Evolutionary conservation across 352 stramenopile species (phyloP), one percentile per base, ranked within the genome.

Genomic region (Achlya hypogyna): DNA sequence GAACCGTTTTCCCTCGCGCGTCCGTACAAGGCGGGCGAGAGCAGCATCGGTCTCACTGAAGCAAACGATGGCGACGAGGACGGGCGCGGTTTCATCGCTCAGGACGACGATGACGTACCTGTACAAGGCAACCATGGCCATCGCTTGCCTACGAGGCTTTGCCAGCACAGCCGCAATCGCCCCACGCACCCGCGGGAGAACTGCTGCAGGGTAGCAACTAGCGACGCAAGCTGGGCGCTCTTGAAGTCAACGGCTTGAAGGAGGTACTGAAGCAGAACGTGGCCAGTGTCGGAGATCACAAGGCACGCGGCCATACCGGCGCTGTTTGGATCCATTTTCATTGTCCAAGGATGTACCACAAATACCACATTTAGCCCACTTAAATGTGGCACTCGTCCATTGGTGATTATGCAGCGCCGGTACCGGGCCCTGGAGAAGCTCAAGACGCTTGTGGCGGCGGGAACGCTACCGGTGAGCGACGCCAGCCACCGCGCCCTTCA

Each of bases 141-240:
- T 47, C 8, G 28, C 16, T 29, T 56, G 51, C 27, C 60, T 67
- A 58, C 20, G n/a, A n/a, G n/a, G n/a, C n/a, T n/a, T n/a, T n/a
- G n/a, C n/a, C n/a, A n/a, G n/a, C n/a, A n/a, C n/a, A n/a, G n/a
- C n/a, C n/a, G n/a, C n/a, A n/a, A n/a, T n/a, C n/a, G n/a, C n/a
- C n/a, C n/a, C n/a, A n/a, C n/a, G n/a, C n/a, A 67, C 60, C 60
- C 60, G 22, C 59, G 60, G 10, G 40, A 59, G 38, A 67, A 67
- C 34, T 67, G 60, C 43, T 67, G 60, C 10, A 67, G 32, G 22
- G 60, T 67, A 20, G 60, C 60, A 12, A 58, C 60, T 29, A 67
- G 60, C 18, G 60, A 67, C 10, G n/a, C 60, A 2, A 67, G 25
- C 3, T 59, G 60, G 5, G 60, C 14, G 20, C 20, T 6, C 22